phyloP scores from a whole-genome alignment of 768 basidiomycete species.

The Kwoniella shandongensis region DNA sequence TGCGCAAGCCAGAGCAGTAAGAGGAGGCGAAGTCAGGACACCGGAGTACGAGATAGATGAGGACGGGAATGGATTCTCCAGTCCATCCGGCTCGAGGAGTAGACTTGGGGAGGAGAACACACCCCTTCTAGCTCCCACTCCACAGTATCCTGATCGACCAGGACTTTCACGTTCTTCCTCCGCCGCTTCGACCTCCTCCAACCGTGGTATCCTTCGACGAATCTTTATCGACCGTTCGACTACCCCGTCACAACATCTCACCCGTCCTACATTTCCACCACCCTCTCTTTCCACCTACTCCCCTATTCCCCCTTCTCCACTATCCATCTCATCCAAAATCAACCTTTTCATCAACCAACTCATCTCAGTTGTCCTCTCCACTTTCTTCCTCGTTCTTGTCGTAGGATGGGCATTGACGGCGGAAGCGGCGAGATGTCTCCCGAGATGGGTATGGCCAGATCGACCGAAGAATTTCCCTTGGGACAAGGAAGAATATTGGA shows the following conservation, averaged over 20 bases:
- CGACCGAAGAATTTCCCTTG: slow-evolving; percentile 50
- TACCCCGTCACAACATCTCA: slow-evolving; percentile 49
- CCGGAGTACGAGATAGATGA: slow-evolving; percentile 44
- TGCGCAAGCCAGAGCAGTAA: slow-evolving; percentile 48
- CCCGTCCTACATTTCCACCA: slow-evolving; percentile 52
- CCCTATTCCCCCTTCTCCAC: slow-evolving; percentile 43
- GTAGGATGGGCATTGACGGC: slow-evolving; percentile 56
- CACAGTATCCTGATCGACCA: slow-evolving; percentile 16
- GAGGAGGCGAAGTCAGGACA: slow-evolving; percentile 40
- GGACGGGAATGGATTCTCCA: slow-evolving; percentile 7
- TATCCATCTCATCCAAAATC: slow-evolving; percentile 37
- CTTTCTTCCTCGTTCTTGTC: slow-evolving; percentile 56
- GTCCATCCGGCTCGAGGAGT: neutral
- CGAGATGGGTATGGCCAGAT: slow-evolving; percentile 36
- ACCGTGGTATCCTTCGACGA: slow-evolving; percentile 37
- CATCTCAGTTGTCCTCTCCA: slow-evolving; percentile 54
- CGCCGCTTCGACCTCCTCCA: slow-evolving; percentile 31
- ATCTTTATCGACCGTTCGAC: slow-evolving; percentile 50
- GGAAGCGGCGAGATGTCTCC: slow-evolving; percentile 33
- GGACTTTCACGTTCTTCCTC: slow-evolving; percentile 39
- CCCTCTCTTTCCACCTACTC: slow-evolving; percentile 51
- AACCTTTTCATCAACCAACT: slow-evolving; percentile 54
- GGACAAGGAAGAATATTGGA: slow-evolving; percentile 56
- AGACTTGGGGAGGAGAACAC: slow-evolving; percentile 16
- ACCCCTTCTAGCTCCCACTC: slow-evolving; percentile 27